These are phyloP conservation scores for Delonix regia DNA, from an alignment of 306 rosid genomes.

Conservation along the genomic window DNA sequence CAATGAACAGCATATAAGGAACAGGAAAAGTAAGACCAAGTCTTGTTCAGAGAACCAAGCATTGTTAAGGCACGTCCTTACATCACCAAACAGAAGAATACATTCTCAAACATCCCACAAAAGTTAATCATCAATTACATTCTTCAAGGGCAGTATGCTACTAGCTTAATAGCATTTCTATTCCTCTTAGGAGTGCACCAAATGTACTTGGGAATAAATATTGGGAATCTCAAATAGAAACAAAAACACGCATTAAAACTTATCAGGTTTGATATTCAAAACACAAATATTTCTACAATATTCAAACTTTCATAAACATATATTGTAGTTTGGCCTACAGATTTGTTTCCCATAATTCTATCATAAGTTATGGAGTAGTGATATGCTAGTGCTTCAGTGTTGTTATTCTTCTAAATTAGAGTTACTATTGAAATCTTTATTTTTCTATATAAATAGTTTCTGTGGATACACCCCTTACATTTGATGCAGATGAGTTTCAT, in stretches of 20 bases:
- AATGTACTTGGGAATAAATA: background rate
- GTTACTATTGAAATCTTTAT: background rate
- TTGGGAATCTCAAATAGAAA: background rate
- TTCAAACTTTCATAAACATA: background rate
- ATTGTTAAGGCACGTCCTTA: constrained; percentile 3
- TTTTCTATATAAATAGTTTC: background rate
- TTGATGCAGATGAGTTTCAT: background rate
- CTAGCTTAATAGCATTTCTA: background rate
- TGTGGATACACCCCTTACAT: background rate
- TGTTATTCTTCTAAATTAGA: background rate
- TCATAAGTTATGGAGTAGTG: background rate
- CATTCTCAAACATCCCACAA: constrained; percentile 2
- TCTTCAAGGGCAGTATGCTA: background rate
- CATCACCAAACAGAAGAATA: constrained; percentile 13
- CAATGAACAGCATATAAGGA: background rate
- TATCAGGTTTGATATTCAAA: background rate
- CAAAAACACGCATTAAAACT: background rate
- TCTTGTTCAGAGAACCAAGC: background rate
- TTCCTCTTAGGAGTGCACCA: background rate
- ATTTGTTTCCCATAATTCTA: background rate
- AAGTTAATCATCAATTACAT: background rate
- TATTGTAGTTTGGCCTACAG: background rate
- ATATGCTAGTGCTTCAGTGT: background rate
- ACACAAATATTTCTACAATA: background rate
- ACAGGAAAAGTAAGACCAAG: background rate